These are phyloP conservation scores for Pharnaceum exiguum DNA, from an alignment of 148 eudicot genomes.

Conservation along the genomic window DNA sequence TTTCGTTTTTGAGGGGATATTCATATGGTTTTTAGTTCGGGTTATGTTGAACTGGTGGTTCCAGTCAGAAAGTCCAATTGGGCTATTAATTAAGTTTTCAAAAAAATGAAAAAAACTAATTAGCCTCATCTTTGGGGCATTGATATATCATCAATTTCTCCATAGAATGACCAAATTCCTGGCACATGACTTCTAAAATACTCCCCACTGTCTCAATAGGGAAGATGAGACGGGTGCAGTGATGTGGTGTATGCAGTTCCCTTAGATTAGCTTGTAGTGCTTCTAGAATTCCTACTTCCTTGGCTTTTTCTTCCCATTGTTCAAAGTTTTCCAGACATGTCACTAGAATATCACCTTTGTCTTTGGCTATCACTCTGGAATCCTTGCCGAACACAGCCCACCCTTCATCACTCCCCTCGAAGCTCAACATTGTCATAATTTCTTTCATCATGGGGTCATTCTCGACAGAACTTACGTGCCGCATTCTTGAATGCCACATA, in stretches of 20 bases:
- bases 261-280: constrained; percentile 38
- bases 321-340: constrained; percentile 29
- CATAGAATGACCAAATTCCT: constrained; percentile 61
- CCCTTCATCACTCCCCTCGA: constrained; percentile 59
- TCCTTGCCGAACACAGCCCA: constrained; percentile 73
- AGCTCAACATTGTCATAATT: constrained; percentile 58
- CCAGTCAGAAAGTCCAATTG: no score
- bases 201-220: constrained; percentile 49
- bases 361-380: constrained; percentile 49
- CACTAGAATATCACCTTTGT: constrained; percentile 40
- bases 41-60: no score
- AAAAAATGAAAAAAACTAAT: no score
- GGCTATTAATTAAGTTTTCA: no score
- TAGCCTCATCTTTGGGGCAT: constrained; percentile 42
- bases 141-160: constrained; percentile 73
- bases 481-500: constrained; percentile 87
- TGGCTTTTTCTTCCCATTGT: constrained; percentile 31
- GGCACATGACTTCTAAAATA: constrained; percentile 56
- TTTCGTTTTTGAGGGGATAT: no score
- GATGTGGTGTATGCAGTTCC: constrained; percentile 47
- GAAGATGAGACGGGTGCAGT: constrained; percentile 60
- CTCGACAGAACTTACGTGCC: constrained; percentile 44
- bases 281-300: constrained; percentile 32
- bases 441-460: constrained; percentile 61
- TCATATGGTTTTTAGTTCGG: no score